Evolutionary conservation across 495 filamentous ascomycete genomes (phyloP).

Genomic region (Podospora pseudopauciseta): DNA sequence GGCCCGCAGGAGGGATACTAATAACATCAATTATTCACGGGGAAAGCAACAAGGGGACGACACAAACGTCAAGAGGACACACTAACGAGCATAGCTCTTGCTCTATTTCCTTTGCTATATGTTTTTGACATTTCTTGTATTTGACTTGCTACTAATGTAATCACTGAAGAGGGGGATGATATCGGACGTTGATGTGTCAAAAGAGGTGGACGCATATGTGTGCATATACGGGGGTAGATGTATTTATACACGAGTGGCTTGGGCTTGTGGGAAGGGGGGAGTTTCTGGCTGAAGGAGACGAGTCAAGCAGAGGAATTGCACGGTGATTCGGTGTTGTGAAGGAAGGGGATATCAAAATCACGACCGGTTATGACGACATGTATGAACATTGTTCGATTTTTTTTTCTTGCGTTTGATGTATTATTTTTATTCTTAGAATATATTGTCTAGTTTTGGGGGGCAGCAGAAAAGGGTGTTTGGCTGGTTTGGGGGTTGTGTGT

Average conservation of each 20-base stretch:
- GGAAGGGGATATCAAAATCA: not conserved
- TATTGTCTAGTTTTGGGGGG: not conserved
- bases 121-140: not conserved
- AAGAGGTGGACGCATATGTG: not conserved
- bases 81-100: not conserved
- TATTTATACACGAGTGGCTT: not conserved
- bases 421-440: not conserved
- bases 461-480: not conserved
- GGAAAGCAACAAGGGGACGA: not conserved
- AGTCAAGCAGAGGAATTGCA: not conserved
- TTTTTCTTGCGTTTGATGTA: not conserved
- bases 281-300: not conserved
- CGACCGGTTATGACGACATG: not conserved
- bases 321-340: not conserved
- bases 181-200: not conserved
- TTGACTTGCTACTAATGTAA: not conserved
- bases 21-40: not conserved
- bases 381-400: not conserved
- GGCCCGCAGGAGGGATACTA: conserved; percentile 23
- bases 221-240: not conserved
- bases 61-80: not conserved
- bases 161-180: not conserved
- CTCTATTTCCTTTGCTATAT: not conserved
- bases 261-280: not conserved
- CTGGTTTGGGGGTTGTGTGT: not conserved